phyloP scores from a whole-genome alignment of 1,139 yeast genomes.

The Suhomyces taliae region DNA sequence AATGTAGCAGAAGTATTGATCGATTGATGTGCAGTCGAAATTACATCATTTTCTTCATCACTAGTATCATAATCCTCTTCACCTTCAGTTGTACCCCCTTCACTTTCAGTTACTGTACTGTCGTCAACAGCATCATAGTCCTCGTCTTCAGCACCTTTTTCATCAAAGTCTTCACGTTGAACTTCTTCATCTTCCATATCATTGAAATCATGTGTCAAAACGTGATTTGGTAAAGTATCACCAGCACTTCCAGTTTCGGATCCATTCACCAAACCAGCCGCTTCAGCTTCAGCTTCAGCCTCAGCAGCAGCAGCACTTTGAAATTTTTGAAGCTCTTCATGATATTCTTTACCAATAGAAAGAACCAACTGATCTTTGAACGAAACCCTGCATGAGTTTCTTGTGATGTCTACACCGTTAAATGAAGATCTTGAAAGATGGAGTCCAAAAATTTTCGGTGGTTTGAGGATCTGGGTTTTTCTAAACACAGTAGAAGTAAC shows the following conservation, averaged over 20 bases:
- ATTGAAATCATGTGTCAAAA: conserved; percentile 44
- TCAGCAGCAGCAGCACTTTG: conserved; percentile 27
- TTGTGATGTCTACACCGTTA: conserved; percentile 65
- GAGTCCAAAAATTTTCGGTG: conserved; percentile 71
- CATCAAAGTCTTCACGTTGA: conserved; percentile 44
- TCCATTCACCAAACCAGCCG: conserved; percentile 2
- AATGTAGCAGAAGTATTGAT: conserved; percentile 16
- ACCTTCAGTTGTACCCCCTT: conserved; percentile 22
- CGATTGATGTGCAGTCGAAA: conserved; percentile 17
- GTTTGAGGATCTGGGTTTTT: conserved; percentile 56
- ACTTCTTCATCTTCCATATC: conserved; percentile 49
- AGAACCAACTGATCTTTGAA: conserved; percentile 61
- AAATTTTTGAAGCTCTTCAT: conserved; percentile 37
- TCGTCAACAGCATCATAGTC: conserved; percentile 30
- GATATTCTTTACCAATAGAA: conserved; percentile 47
- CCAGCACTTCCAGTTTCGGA: conserved; percentile 4
- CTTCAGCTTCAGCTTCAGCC: conserved; percentile 17
- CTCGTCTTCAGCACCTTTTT: conserved; percentile 31
- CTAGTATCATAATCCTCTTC: conserved; percentile 20
- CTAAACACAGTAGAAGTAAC: conserved; percentile 67
- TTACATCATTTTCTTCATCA: conserved; percentile 23
- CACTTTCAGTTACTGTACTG: conserved; percentile 9
- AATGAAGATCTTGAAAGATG: conserved; percentile 84
- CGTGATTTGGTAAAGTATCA: conserved; percentile 17
- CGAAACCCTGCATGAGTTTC: conserved; percentile 74